These are phyloP conservation scores for Vitis hybrid DNA, from an alignment of 177 flowering plant genomes.

Conservation along the genomic window DNA sequence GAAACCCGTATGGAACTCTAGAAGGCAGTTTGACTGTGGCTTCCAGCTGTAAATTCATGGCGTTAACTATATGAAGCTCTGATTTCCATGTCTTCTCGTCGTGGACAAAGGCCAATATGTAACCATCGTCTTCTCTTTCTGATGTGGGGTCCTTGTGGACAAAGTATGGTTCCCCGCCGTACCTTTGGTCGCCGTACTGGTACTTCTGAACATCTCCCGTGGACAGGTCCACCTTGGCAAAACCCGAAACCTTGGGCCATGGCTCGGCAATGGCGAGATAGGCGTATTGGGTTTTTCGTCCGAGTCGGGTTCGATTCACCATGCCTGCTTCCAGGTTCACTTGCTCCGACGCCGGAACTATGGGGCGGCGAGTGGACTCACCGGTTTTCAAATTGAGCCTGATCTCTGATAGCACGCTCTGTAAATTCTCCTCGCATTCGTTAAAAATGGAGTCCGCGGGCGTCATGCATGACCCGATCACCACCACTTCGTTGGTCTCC, in stretches of 20 bases:
- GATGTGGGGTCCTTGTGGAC: constrained; percentile 35
- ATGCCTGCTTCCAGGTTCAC: constrained; percentile 87
- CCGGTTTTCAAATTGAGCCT: constrained; percentile 70
- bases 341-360: constrained; percentile 37
- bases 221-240: constrained; percentile 76
- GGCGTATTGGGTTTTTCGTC: constrained; percentile 69
- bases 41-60: constrained; percentile 48
- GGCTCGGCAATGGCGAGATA: constrained; percentile 91
- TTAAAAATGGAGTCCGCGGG: constrained; percentile 93
- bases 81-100: constrained; percentile 64
- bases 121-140: constrained; percentile 71
- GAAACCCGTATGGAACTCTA: constrained; percentile 90
- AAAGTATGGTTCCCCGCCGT: constrained; percentile 88
- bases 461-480: constrained; percentile 93
- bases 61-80: constrained; percentile 66
- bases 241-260: constrained; percentile 92
- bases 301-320: constrained; percentile 75
- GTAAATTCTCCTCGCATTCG: constrained; percentile 61
- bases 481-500: constrained; percentile 67
- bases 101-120: constrained; percentile 71
- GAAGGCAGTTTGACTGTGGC: constrained; percentile 73
- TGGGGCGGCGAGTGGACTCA: constrained; percentile 52
- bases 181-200: constrained; percentile 52
- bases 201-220: constrained; percentile 63
- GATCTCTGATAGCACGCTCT: constrained; percentile 76